Evolutionary conservation across 2,329 filamentous ascomycete genomes (phyloP).

Genomic region (Fusarium drepaniforme): DNA sequence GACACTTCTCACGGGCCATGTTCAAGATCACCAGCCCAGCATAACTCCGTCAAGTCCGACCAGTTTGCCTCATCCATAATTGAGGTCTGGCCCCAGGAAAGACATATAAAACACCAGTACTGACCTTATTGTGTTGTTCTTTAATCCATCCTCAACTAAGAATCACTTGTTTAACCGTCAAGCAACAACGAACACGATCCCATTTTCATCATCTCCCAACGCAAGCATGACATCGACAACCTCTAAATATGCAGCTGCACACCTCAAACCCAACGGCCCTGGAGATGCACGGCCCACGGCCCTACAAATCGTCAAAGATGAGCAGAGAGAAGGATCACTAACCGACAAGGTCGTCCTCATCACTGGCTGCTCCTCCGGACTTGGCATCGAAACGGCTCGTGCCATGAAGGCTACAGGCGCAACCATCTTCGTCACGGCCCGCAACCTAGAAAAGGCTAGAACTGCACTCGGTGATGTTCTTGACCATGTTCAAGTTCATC

Average conservation of each 20-base stretch:
- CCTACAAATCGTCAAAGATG: slow-evolving; percentile 53
- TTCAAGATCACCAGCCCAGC: neutral
- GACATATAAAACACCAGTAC: neutral
- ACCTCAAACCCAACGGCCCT: slow-evolving; percentile 44
- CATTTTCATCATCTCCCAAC: neutral
- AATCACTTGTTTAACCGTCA: neutral
- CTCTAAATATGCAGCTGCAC: slow-evolving; percentile 14
- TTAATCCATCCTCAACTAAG: neutral
- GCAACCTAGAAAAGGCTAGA: slow-evolving; percentile 41
- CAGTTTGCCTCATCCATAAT: neutral
- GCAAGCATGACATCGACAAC: neutral
- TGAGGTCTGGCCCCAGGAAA: neutral
- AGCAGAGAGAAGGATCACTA: slow-evolving; percentile 48
- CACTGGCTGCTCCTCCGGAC: slow-evolving; percentile 57
- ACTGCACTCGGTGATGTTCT: slow-evolving; percentile 32
- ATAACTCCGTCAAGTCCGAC: neutral
- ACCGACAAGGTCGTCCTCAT: slow-evolving; percentile 55
- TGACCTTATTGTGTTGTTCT: neutral
- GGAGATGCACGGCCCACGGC: slow-evolving; percentile 57
- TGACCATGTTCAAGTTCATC: slow-evolving; percentile 23
- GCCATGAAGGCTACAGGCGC: slow-evolving; percentile 56
- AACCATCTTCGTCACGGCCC: slow-evolving; percentile 41
- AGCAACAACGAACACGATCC: neutral
- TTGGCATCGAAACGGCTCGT: slow-evolving; percentile 58
- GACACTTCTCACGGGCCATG: neutral